Evolutionary conservation across 306 rosid genomes (phyloP), one percentile per base, ranked within the genome.

Genomic region (Corylus avellana): DNA sequence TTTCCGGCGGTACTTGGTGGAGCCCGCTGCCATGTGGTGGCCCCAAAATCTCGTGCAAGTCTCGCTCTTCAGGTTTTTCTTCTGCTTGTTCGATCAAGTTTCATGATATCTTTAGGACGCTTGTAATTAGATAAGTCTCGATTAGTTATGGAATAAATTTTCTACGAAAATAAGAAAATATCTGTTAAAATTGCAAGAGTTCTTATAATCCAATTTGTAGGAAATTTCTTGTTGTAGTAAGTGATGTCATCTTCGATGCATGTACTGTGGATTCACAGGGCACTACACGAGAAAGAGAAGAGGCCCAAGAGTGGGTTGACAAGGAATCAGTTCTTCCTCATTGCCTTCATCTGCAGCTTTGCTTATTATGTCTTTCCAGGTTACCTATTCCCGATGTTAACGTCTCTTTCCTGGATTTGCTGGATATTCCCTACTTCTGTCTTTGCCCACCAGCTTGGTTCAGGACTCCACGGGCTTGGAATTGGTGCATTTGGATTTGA

Each of bases 1-100:
- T 54, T 91, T 91, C 47, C 79, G 98, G n/a, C 80, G 89, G 3
- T 93, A 83, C 61, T 72, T 93, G 77, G 98, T 93, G 0, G 97
- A 93, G 82, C 98, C 98, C 29, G 98, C 97, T 0, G 85, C 89
- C 53, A 93, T 90, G 97, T 93, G 98, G 98, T 93, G 97, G 98
- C 98, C 97, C 0, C 92, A 91, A 25, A 93, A 93, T 73, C 93
- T 93, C 0, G 97, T 93, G 1, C 97, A 90, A 62, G 98, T 93
- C 44, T 93, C 98, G 3, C 93, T 93, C n/a, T 93, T 87, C 92
- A 90, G 92, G 92, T 88, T 50, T 71, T 3, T 17, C 8, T 67
- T 44, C 25, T 66, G 5, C 8, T 35, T 42, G 46, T 44, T n/a
- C 49, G 17, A 63, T 42, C 35, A 13, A 47, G 8, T 76, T 42